Base-by-base conservation (phyloP, 2,329 filamentous ascomycete species). In the Aspergillus latus region DNA sequence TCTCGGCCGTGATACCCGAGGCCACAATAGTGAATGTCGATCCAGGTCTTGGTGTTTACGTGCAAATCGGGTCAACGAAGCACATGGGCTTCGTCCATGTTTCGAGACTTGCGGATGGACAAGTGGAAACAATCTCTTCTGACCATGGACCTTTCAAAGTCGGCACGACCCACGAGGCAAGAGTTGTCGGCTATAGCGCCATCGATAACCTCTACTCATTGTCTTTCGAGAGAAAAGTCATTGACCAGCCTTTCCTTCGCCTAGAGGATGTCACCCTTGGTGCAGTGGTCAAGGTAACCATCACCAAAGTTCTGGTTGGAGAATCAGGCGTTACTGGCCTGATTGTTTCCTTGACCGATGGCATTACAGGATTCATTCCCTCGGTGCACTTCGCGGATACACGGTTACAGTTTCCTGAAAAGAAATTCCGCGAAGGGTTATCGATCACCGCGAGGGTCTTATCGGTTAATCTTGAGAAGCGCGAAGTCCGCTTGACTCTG, bases 21-120 rank as follows among this genome's bases (percentile, higher is more conserved):
- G 90, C 89, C 55, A 91, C 85, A 37, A 86, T 99, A 6, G 83
- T 86, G 52, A 88, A 88, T 63, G 90, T 97, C 2, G 89, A 95
- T 62, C 80, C 86, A 4, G 86, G 87, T 2, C 84, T 93, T 58
- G 95, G 94, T 52, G 79, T 97, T 2, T 96, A 95, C 66, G 81
- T 92, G 13, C 84, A 89, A 63, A 75, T 93, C 28, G 87, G 86
- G 2, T 75, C 88, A 5, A 78, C 83, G 40, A 84, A 86, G 30
- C 66, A 75, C 28, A 79, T 93, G n/a, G 90, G 90, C 8, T 99
- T 97, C 68, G 92, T 95, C 21, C 94, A 99, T 72, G 95, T 99
- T 62, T 99, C 94, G 1, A 85, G 90, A 61, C 84, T 99, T 59
- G 89, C 93, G 57, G 93, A 99, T 71, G 88, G 88, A 63, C 96